These are phyloP conservation scores for Diophrys appendiculata DNA, from an alignment of 73 alveolate species.

Conservation along the genomic window DNA sequence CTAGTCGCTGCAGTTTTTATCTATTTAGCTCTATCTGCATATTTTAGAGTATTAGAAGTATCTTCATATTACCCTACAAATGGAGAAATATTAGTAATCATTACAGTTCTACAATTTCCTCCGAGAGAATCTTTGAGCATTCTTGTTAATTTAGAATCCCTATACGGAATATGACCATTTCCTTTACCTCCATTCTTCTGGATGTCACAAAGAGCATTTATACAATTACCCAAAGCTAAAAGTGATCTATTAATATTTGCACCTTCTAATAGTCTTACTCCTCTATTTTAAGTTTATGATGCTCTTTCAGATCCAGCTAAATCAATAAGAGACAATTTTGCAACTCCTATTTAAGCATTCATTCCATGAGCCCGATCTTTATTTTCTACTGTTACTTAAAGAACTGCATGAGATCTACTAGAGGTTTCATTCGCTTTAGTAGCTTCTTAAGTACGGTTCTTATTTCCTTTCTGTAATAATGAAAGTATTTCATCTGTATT, in stretches of 20 bases:
- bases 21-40: slow-evolving; percentile 93
- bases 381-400: slow-evolving; percentile 58
- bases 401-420: slow-evolving; percentile 94
- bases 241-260: slow-evolving; percentile 92
- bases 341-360: slow-evolving; percentile 46
- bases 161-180: slow-evolving; percentile 82
- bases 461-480: slow-evolving; percentile 76
- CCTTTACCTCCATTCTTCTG: slow-evolving; percentile 74
- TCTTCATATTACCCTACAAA: slow-evolving; percentile 81
- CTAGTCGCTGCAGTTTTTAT: slow-evolving; percentile 82
- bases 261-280: slow-evolving; percentile 87
- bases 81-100: slow-evolving; percentile 94
- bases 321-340: slow-evolving; percentile 89
- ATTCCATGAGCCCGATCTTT: slow-evolving; percentile 52
- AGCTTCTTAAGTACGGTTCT: slow-evolving; percentile 82
- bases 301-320: slow-evolving; percentile 97
- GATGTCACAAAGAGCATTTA: slow-evolving; percentile 82
- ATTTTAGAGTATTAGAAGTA: slow-evolving; percentile 91
- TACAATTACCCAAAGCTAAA: slow-evolving; percentile 93
- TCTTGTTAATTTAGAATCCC: slow-evolving; percentile 95
- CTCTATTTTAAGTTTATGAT: slow-evolving; percentile 60
- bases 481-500: slow-evolving; percentile 88
- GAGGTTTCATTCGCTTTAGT: slow-evolving; percentile 82
- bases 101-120: slow-evolving; percentile 93
- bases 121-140: slow-evolving; percentile 91